A percentile compares a stretch with the other conserved stretches of the same genome.
These are phyloP conservation scores for Wickerhamomyces sp. DNA, from an alignment of 1,139 yeast genomes.

Conservation along the genomic window DNA sequence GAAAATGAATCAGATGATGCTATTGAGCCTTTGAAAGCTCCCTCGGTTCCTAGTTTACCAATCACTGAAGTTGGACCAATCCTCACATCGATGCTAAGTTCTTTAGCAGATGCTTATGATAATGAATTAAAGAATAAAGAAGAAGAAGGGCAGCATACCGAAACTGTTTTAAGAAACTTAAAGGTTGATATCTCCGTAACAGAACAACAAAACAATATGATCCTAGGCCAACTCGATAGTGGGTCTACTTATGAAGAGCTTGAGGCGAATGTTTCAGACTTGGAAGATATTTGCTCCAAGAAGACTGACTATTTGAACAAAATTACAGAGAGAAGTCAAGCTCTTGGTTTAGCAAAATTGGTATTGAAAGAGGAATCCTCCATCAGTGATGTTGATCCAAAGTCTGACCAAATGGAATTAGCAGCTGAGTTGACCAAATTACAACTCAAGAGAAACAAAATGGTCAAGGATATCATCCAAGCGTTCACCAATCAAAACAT, in stretches of 20 bases:
- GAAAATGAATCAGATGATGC: constrained; percentile 1
- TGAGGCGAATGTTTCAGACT: constrained; percentile 26
- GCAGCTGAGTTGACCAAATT: constrained; percentile 45
- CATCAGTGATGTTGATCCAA: constrained; percentile 20
- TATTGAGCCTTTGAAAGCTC: neutral
- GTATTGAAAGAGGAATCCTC: constrained; percentile 51
- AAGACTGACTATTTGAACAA: constrained; percentile 33
- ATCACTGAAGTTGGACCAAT: constrained; percentile 23
- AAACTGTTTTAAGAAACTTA: constrained; percentile 16
- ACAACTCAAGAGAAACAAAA: constrained; percentile 46
- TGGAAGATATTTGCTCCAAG: constrained; percentile 24
- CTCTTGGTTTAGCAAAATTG: constrained; percentile 49
- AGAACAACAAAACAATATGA: constrained; percentile 16
- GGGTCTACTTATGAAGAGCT: constrained; percentile 22
- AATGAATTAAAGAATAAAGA: constrained; percentile 34
- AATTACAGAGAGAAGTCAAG: constrained; percentile 54
- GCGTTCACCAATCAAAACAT: constrained; percentile 31
- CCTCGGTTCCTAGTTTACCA: constrained; percentile 18
- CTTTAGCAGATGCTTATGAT: constrained; percentile 41
- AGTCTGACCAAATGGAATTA: constrained; percentile 22
- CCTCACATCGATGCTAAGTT: constrained; percentile 31
- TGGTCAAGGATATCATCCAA: constrained; percentile 36
- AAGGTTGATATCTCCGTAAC: constrained; percentile 20
- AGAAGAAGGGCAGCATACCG: constrained; percentile 27
- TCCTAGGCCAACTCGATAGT: constrained; percentile 16